These are phyloP conservation scores for Teunomyces tritomae DNA, from an alignment of 805 yeast species.

Conservation along the genomic window DNA sequence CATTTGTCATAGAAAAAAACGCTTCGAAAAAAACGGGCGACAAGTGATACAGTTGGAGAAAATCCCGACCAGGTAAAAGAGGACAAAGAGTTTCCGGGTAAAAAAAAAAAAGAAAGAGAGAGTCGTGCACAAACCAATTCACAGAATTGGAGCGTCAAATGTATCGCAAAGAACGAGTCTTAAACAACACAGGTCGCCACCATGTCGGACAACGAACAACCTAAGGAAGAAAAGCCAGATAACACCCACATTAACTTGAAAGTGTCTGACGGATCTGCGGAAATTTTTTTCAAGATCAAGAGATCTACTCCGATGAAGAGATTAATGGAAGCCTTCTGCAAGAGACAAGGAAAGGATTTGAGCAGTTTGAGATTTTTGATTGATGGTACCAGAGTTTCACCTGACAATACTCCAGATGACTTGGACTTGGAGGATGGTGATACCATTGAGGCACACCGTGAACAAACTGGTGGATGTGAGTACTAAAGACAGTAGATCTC, in stretches of 20 bases:
- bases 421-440: conserved; percentile 95
- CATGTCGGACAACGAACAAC: conserved; percentile 23
- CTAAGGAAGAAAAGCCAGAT: conserved; percentile 48
- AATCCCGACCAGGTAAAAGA: neutral
- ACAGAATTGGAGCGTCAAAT: neutral
- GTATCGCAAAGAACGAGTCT: neutral
- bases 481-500: neutral
- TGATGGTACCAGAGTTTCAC: conserved; percentile 88
- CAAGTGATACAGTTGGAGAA: neutral
- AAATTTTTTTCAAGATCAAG: conserved; percentile 93
- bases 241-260: conserved; percentile 84
- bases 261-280: conserved; percentile 91
- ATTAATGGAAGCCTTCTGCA: conserved; percentile 96
- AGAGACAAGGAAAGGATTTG: conserved; percentile 90
- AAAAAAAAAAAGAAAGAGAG: neutral
- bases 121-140: neutral
- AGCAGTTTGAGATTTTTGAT: conserved; percentile 81
- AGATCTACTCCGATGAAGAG: conserved; percentile 88
- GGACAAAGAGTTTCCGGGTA: neutral
- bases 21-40: no score
- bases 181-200: conserved; percentile 2
- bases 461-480: conserved; percentile 71
- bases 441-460: conserved; percentile 94
- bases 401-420: conserved; percentile 89
- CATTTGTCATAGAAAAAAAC: neutral